Evolutionary conservation across 306 rosid species (phyloP).

Genomic region (Vigna trinervia): DNA sequence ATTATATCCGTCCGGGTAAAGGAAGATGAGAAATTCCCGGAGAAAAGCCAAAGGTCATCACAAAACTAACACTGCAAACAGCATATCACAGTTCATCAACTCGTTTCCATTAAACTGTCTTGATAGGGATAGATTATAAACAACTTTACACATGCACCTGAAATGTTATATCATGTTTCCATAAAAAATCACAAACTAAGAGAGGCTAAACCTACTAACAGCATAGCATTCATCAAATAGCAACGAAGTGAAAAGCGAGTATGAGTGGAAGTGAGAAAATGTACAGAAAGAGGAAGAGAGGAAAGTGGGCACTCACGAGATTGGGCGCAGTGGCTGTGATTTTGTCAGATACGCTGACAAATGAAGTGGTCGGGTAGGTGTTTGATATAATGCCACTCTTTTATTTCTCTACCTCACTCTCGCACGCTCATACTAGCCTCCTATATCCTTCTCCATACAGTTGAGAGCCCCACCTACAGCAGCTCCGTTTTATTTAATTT

Average conservation of each 20-base stretch:
- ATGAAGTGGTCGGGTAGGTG: constrained; percentile 26
- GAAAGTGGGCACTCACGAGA: constrained; percentile 49
- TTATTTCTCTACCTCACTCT: neutral
- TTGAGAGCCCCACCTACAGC: neutral
- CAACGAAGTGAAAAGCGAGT: neutral
- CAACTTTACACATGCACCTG: neutral
- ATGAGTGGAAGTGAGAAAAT: constrained; percentile 20
- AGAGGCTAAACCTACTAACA: neutral
- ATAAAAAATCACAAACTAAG: neutral
- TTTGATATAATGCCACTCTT: constrained; percentile 38
- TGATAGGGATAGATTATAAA: constrained; percentile 6
- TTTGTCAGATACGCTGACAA: constrained; percentile 33
- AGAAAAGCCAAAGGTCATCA: constrained; percentile 29
- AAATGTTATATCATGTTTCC: constrained; percentile 9
- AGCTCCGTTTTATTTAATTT: neutral
- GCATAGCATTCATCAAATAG: constrained; percentile 35
- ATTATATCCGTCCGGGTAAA: constrained; percentile 24
- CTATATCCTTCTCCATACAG: neutral
- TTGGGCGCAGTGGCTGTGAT: constrained; percentile 43
- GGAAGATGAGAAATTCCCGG: constrained; percentile 26
- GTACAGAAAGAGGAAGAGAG: constrained; percentile 21
- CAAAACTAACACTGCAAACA: constrained; percentile 18
- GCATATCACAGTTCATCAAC: constrained; percentile 21
- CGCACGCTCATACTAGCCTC: neutral
- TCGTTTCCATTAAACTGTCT: neutral